Percentiles rank a stretch among this genome's conserved stretches.
phyloP scores from a whole-genome alignment of 192 early-diverging fungal genomes.

The Rhizophagus clarus region DNA sequence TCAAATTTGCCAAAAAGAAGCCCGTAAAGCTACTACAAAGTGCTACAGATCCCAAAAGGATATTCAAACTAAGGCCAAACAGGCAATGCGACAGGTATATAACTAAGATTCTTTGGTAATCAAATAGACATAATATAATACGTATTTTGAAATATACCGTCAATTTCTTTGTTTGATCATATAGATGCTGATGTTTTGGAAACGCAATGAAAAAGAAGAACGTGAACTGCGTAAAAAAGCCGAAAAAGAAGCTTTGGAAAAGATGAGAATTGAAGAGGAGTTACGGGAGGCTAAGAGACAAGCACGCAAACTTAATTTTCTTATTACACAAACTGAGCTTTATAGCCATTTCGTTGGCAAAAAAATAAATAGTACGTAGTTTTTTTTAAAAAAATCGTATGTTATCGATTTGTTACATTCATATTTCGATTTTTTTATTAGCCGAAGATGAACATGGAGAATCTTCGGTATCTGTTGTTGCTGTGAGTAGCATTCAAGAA shows the following conservation, averaged over 20 bases:
- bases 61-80: slow-evolving; percentile 60
- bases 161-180: background rate
- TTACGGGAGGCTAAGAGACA: slow-evolving; percentile 79
- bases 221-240: slow-evolving; percentile 85
- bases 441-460: slow-evolving; percentile 15
- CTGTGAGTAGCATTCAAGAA: slow-evolving; percentile 29
- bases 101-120: background rate
- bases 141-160: background rate
- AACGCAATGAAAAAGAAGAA: slow-evolving; percentile 88
- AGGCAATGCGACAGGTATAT: slow-evolving; percentile 59
- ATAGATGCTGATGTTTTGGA: slow-evolving; percentile 89
- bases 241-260: slow-evolving; percentile 83
- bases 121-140: background rate
- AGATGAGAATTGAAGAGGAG: slow-evolving; percentile 78
- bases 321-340: slow-evolving; percentile 90
- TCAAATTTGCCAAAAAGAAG: slow-evolving; percentile 74
- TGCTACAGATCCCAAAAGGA: slow-evolving; percentile 63
- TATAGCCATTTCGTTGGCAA: slow-evolving; percentile 91
- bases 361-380: slow-evolving; percentile 61
- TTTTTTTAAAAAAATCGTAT: background rate
- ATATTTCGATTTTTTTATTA: background rate
- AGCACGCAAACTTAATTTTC: slow-evolving; percentile 87
- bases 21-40: slow-evolving; percentile 57
- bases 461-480: slow-evolving; percentile 37
- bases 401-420: background rate